Percentiles rank a stretch among this genome's conserved stretches.
Conservation (phyloP, 768 basidiomycete genomes). For the Albatrellus ellisii region DNA sequence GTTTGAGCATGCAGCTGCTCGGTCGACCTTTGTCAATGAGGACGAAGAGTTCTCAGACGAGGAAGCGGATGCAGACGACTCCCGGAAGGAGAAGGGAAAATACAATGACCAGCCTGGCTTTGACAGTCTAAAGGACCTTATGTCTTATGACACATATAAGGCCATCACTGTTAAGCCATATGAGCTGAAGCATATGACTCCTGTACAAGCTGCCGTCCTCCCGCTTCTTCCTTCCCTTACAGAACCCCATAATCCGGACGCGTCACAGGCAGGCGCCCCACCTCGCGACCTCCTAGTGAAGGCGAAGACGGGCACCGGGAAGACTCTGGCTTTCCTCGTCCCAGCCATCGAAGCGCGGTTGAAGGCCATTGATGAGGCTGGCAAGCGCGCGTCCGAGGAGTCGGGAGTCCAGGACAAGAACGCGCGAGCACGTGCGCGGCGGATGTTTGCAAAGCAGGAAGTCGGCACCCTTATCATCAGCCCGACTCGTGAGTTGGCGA, state of each 20-base stretch:
- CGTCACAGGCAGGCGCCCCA: slow-evolving; percentile 6
- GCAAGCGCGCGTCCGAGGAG: slow-evolving; percentile 27
- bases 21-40: neutral
- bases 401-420: slow-evolving; percentile 26
- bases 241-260: slow-evolving; percentile 30
- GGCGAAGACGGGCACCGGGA: slow-evolving; percentile 83
- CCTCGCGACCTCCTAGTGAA: slow-evolving; percentile 70
- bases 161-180: slow-evolving; percentile 57
- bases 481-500: slow-evolving; percentile 83
- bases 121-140: slow-evolving; percentile 18
- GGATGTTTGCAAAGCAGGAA: slow-evolving; percentile 28
- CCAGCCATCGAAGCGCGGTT: slow-evolving; percentile 75
- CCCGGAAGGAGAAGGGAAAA: neutral
- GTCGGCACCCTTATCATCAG: slow-evolving; percentile 75
- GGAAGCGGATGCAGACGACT: neutral
- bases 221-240: slow-evolving; percentile 61
- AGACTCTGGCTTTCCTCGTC: slow-evolving; percentile 80
- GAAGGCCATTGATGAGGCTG: slow-evolving; percentile 35
- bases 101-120: slow-evolving; percentile 15
- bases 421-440: slow-evolving; percentile 21
- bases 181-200: slow-evolving; percentile 56
- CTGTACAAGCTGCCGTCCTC: slow-evolving; percentile 74
- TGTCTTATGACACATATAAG: slow-evolving; percentile 28
- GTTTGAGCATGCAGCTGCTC: slow-evolving; percentile 5
- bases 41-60: neutral